Evolutionary conservation across 2,329 filamentous ascomycete genomes (phyloP).

Genomic region (Delphinella strobiligena): DNA sequence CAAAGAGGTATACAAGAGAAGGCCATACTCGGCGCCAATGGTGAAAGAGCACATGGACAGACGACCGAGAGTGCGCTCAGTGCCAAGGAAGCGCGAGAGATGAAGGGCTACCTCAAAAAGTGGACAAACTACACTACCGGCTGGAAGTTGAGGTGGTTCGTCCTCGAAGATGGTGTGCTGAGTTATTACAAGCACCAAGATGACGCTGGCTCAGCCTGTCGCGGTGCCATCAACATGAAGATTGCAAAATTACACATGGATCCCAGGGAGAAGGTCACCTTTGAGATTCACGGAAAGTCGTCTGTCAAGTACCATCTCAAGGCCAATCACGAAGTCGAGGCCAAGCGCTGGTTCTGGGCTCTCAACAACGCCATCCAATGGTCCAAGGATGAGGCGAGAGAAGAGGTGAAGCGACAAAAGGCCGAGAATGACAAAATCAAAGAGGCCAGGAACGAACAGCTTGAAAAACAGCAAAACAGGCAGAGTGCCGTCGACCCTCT

Average conservation of each 20-base stretch:
- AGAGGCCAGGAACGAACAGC: conserved; percentile 68
- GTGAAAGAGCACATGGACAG: conserved; percentile 33
- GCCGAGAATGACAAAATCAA: conserved; percentile 63
- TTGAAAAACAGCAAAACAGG: conserved; percentile 17
- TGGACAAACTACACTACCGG: conserved; percentile 99
- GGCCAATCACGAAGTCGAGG: conserved; percentile 95
- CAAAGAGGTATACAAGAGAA: conserved; percentile 95
- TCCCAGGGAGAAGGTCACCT: conserved; percentile 90
- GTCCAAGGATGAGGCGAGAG: conserved; percentile 91
- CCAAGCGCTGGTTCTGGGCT: conserved; percentile 98
- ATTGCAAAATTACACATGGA: conserved; percentile 95
- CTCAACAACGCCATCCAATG: conserved; percentile 98
- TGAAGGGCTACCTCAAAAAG: conserved; percentile 98
- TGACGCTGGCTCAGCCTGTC: conserved; percentile 88
- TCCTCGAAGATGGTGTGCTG: conserved; percentile 89
- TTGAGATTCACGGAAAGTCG: conserved; percentile 95
- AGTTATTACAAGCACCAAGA: conserved; percentile 99
- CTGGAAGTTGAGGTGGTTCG: conserved; percentile 95
- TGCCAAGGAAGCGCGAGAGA: conserved; percentile 81
- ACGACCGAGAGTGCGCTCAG: conserved; percentile 42
- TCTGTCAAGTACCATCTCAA: conserved; percentile 98
- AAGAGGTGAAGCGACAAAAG: conserved; percentile 67
- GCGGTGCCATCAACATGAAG: conserved; percentile 96
- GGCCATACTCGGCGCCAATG: conserved; percentile 72
- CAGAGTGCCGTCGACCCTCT: neutral